Base-by-base conservation (phyloP, 2,329 filamentous ascomycete species). In the Orbilia ellipsospora region DNA sequence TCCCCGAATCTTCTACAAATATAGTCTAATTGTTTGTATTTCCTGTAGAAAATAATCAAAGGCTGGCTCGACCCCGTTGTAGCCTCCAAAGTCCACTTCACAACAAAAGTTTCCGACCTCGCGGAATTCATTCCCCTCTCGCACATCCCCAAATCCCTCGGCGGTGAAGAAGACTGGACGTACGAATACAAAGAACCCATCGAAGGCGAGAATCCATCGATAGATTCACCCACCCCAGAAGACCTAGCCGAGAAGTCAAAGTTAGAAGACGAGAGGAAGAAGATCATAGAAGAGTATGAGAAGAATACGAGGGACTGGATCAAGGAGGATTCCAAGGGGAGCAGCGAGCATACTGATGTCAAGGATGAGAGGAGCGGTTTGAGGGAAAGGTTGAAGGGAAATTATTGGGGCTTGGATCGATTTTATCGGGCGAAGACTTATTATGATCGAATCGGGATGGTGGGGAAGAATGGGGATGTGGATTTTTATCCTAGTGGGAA, bases 31-130 rank as follows among this genome's bases (percentile, higher is more conserved):
- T 93, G 89, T 15, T 48, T 36, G 6, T 48, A 48, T 4, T 5
- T 48, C n/a, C 18, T 23, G 26, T 48, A 78, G 95, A 93, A 89
- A 81, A 92, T 99, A 78, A 96, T 99, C 81, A 90, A 89, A 78
- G 93, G 94, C 79, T 99, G 95, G 95, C 88, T 99, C 44, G 95
- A 99, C 82, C 95, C 95, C 1, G 94, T 99, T 2, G 94, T 99
- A 28, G 95, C 95, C 23, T 87, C 88, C 81, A 99, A 99, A 83
- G 91, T 99, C 18, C 90, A 97, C 82, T 98, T 98, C 82, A 95
- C 92, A 70, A 95, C 93, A 80, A 92, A 89, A 78, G 84, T 89
- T 66, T 87, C 90, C 65, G 94, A 97, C 63, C 85, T 99, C 63
- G 88, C 91, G 77, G 85, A 89, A 67, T 97, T 90, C 81, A 90